These are phyloP conservation scores for Vitis vinifera DNA, from an alignment of 164 flowering plant genomes.

Conservation along the genomic window DNA sequence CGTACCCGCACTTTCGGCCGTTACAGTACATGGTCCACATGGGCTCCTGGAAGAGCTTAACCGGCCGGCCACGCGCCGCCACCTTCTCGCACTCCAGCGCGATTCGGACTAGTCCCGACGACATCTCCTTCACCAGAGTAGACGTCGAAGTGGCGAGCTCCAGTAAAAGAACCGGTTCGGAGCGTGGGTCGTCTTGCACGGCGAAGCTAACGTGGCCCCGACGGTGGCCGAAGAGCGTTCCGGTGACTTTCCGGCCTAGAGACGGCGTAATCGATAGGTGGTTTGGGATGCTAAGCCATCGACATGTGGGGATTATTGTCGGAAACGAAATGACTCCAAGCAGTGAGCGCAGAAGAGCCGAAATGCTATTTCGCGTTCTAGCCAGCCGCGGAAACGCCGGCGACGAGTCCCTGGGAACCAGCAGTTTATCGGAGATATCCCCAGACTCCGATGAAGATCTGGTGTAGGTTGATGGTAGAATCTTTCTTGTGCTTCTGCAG, in stretches of 20 bases:
- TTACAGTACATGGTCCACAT: conserved; percentile 91
- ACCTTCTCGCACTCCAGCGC: conserved; percentile 75
- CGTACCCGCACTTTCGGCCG: conserved; percentile 77
- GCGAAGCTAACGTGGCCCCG: conserved; percentile 83
- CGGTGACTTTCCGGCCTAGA: conserved; percentile 74
- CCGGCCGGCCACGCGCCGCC: conserved; percentile 12
- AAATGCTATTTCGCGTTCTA: conserved; percentile 10
- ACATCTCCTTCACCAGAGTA: conserved; percentile 75
- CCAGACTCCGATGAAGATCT: conserved; percentile 24
- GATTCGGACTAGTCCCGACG: conserved; percentile 80
- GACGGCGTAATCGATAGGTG: conserved; percentile 36
- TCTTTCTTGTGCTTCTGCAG: conserved; percentile 26
- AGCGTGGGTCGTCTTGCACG: conserved; percentile 66
- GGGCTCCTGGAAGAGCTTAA: conserved; percentile 60
- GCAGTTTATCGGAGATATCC: conserved; percentile 24
- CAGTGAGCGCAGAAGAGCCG: conserved; percentile 46
- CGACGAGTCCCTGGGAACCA: conserved; percentile 12
- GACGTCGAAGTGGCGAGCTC: conserved; percentile 78
- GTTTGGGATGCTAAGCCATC: conserved; percentile 43
- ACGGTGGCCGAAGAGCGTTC: conserved; percentile 81
- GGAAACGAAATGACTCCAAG: conserved; percentile 33
- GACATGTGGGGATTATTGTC: conserved; percentile 38
- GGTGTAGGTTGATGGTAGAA: conserved; percentile 35
- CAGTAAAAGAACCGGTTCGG: conserved; percentile 61
- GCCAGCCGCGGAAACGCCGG: conserved; percentile 3